Evolutionary conservation across 2,329 filamentous ascomycete species (phyloP), one percentile per base, ranked within the genome.

Genomic region (Claviceps monticola): DNA sequence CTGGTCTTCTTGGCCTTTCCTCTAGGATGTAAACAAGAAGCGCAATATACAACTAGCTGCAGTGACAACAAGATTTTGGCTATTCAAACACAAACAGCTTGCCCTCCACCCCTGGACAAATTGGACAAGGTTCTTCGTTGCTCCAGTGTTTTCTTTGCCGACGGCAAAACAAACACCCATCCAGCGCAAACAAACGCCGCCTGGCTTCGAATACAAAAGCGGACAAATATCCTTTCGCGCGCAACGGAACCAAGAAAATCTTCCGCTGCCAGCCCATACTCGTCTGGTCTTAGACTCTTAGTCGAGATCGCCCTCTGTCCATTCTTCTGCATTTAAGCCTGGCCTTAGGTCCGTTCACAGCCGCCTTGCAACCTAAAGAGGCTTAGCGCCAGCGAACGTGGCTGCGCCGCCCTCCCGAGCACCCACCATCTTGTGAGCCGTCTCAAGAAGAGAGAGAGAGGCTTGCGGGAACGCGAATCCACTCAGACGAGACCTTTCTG

Each of bases 261-360:
- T 46, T 50, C 43, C 49, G 43, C 16, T 21, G 38, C 37, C 43
- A 43, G 21, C 36, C 23, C 23, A 26, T 9, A 44, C 48, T 3
- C 5, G 8, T 39, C 19, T n/a, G 44, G 41, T 39, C 51, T 49
- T 34, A 34, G 29, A 34, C 41, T 48, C 19, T 23, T 34, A 21
- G 41, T 37, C 17, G 7, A 39, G 19, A 34, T 48, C 36, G 29
- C 48, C 39, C 29, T 34, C 29, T 50, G 29, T 26, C 49, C 29
- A 26, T 50, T 50, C 41, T 44, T 36, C 34, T n/a, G 21, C 39
- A 46, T 36, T 38, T 49, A 42, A 34, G 14, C 51, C 51, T 49
- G 46, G 46, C 21, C 21, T 19, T 11, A 48, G 45, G 50, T 52
- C 50, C 50, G 50, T 38, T 37, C 51, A 48, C 21, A 50, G 50